Conservation (phyloP, 768 basidiomycete species). For the Amanita brunnescens region DNA sequence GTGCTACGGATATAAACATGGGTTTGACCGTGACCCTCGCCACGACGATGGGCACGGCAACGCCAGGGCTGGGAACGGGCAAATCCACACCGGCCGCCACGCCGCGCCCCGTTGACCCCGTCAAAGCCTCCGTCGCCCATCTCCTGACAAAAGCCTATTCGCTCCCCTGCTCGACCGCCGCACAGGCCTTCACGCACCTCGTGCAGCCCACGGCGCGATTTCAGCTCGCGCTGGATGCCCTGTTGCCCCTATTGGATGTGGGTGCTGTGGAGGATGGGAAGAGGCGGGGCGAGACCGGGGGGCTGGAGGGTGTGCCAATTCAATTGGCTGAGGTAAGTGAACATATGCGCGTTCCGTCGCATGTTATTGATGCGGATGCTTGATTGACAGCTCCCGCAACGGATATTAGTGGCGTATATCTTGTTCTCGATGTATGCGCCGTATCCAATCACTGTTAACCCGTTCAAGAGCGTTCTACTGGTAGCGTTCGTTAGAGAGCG, state of each 20-base stretch:
- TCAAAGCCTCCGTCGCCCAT: conserved; percentile 57
- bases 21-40: background rate
- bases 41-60: too few species aligned
- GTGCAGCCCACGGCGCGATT: conserved; percentile 72
- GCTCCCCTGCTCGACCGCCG: conserved; percentile 70
- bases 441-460: conserved; percentile 72
- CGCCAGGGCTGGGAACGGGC: too few species aligned
- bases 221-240: conserved; percentile 76
- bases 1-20: background rate
- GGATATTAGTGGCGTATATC: conserved; percentile 73
- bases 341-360: conserved; percentile 9
- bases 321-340: conserved; percentile 43
- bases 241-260: conserved; percentile 62
- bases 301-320: background rate
- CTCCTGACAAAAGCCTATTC: conserved; percentile 58
- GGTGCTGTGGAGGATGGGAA: conserved; percentile 19
- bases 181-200: conserved; percentile 65
- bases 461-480: conserved; percentile 68
- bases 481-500: conserved; percentile 62
- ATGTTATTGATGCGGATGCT: background rate
- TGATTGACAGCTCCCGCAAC: conserved; percentile 47
- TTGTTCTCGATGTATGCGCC: conserved; percentile 75
- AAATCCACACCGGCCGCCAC: background rate
- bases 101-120: conserved; percentile 30
- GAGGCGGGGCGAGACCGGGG: background rate